phyloP scores from a whole-genome alignment of 2,329 filamentous ascomycete genomes.

The Nemania sp. region DNA sequence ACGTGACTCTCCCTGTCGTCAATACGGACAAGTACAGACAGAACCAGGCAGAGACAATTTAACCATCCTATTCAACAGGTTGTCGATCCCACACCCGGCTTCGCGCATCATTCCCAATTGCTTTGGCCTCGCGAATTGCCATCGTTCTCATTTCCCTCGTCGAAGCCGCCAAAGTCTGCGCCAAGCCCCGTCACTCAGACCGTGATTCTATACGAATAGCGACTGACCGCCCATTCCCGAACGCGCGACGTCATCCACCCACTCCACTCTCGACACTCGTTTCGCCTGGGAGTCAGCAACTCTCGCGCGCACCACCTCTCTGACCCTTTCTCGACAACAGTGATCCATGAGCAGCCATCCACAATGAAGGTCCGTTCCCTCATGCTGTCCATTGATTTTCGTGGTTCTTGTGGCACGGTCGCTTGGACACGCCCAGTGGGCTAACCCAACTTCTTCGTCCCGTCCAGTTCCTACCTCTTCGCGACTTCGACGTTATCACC shows the following conservation, averaged over 20 bases:
- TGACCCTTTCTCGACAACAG: not conserved
- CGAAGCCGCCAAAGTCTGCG: not conserved
- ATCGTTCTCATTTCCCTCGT: not conserved
- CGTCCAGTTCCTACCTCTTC: slow-evolving; percentile 82
- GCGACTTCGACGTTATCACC: slow-evolving; percentile 89
- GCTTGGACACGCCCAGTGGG: slow-evolving; percentile 2
- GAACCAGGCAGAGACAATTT: slow-evolving; percentile 1
- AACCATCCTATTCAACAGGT: slow-evolving; percentile 2
- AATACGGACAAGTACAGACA: not conserved
- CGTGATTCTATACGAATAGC: not conserved
- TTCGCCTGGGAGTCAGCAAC: not conserved
- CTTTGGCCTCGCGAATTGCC: not conserved
- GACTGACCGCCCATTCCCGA: slow-evolving; percentile 18
- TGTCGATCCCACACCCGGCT: not conserved
- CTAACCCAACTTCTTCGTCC: slow-evolving; percentile 13
- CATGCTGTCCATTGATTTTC: not conserved
- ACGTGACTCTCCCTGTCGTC: not conserved
- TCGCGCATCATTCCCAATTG: not conserved
- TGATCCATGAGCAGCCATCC: slow-evolving; percentile 7
- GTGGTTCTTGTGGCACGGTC: not conserved
- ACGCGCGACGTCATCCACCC: slow-evolving; percentile 28
- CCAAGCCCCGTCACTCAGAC: no score
- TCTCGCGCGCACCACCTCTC: not conserved
- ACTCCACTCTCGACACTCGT: slow-evolving; percentile 20
- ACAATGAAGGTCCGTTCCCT: slow-evolving; percentile 39